phyloP scores from a whole-genome alignment of 2,329 filamentous ascomycete genomes.

The Conoideocrella luteorostrata region DNA sequence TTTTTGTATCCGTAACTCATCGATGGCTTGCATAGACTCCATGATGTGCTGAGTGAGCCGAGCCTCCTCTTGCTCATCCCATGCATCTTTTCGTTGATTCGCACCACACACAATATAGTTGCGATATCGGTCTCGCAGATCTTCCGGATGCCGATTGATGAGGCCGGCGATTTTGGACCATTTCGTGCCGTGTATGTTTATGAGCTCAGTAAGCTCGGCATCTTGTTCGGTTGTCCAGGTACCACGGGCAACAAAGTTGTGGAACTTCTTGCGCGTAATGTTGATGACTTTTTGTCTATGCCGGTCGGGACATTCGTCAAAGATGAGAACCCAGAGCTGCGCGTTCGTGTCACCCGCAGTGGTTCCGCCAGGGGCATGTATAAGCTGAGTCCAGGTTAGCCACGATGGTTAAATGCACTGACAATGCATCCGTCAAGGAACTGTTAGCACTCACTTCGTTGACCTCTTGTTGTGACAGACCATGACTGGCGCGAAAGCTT shows the following conservation, averaged over 20 bases:
- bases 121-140: constrained; percentile 64
- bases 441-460: constrained; percentile 34
- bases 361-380: constrained; percentile 29
- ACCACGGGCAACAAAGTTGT: constrained; percentile 55
- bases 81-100: constrained; percentile 45
- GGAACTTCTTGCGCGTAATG: constrained; percentile 55
- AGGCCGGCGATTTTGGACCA: constrained; percentile 58
- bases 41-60: constrained; percentile 46
- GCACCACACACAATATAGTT: constrained; percentile 58
- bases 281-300: constrained; percentile 48
- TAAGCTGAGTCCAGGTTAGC: constrained; percentile 22
- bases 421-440: constrained; percentile 1
- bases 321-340: constrained; percentile 46
- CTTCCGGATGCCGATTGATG: constrained; percentile 58
- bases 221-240: constrained; percentile 34
- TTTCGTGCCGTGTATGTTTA: constrained; percentile 35
- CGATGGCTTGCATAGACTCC: constrained; percentile 43
- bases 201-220: constrained; percentile 27
- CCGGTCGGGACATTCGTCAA: constrained; percentile 41
- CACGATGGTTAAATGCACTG: too few relatives aligned
- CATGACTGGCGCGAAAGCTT: constrained; percentile 35
- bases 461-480: constrained; percentile 37
- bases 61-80: constrained; percentile 56
- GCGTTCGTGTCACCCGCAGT: constrained; percentile 28
- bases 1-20: constrained; percentile 28